Percentiles rank a stretch among this genome's conserved stretches.
Evolutionary conservation across 2,329 filamentous ascomycete species (phyloP).

Genomic region (Apiospora kogelbergensis): DNA sequence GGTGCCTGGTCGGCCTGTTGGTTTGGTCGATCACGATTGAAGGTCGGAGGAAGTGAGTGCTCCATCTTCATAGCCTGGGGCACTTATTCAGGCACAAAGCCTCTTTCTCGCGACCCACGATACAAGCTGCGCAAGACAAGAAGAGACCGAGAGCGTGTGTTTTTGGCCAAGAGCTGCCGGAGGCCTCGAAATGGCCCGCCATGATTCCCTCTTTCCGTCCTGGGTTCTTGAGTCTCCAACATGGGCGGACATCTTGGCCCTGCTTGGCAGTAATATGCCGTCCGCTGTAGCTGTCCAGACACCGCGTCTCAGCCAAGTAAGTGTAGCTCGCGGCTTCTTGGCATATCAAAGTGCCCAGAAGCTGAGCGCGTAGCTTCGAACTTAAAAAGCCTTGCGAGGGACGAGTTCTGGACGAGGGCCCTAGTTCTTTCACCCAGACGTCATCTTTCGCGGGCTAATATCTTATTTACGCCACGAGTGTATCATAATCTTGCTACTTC

Average conservation of each 20-base stretch:
- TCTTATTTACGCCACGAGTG: slow-evolving; percentile 7
- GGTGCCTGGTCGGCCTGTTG: neutral
- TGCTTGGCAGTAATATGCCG: neutral
- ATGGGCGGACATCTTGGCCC: neutral
- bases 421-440: neutral
- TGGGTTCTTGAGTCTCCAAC: neutral
- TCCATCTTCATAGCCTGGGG: neutral
- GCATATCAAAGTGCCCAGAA: neutral
- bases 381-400: neutral
- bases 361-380: neutral
- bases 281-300: neutral
- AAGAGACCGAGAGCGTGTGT: too few species aligned
- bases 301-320: neutral
- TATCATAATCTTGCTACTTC: neutral
- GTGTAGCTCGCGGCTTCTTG: neutral
- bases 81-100: neutral
- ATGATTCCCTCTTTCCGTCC: neutral
- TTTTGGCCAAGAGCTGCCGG: neutral
- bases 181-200: neutral
- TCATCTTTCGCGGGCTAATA: neutral
- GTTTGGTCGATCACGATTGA: slow-evolving; percentile 4
- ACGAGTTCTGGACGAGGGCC: neutral
- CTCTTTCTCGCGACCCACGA: neutral
- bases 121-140: neutral
- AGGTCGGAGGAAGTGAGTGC: neutral